Base-by-base conservation (phyloP, 495 filamentous ascomycete genomes). In the Pyronema omphalodes region DNA sequence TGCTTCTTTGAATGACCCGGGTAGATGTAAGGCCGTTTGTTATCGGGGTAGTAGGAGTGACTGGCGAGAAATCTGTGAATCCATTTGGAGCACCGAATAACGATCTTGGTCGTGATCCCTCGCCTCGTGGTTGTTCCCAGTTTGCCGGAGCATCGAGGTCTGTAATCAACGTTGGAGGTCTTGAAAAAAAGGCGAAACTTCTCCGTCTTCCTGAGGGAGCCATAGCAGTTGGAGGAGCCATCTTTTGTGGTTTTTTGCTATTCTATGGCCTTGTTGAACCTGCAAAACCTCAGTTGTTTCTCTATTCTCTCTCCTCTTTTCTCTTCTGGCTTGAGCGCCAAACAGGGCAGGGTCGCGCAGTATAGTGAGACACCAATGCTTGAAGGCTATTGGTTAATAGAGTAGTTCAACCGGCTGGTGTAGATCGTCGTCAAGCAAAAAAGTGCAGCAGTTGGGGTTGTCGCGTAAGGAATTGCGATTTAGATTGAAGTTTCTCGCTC, bases 121-220 rank as follows among this genome's bases (percentile, higher is more conserved):
- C 5, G 56, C 40, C 8, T 17, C 7, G 18, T 17, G 55, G 9
- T 39, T 37, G 54, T 63, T 57, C 33, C 37, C 55, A 2, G 49
- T 55, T 29, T 52, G 51, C 62, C 60, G 29, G 7, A 40, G 52
- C 35, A 9, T 64, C 62, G 14, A 54, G 29, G 9, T 65, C 61
- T 18, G 55, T 50, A 19, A 58, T 45, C 14, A 65, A 12, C 7
- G 37, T 61, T 11, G 61, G 54, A 18, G 62, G 62, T 43, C 61
- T 40, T 18, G 6, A 57, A 43, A 65, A 65, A 54, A 65, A 65
- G 6, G 39, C 62, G 35, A 65, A 65, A 41, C 62, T 65, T 57
- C 57, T 65, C 44, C 62, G 62, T 37, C 62, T 59, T 50, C 51
- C 46, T 7, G 60, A 62, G 36, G 41, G 46, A 37, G 46, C 59